A percentile compares a stretch with the other conserved stretches of the same genome.
Evolutionary conservation across 2,329 filamentous ascomycete species (phyloP).

Genomic region (Claviceps sp.): DNA sequence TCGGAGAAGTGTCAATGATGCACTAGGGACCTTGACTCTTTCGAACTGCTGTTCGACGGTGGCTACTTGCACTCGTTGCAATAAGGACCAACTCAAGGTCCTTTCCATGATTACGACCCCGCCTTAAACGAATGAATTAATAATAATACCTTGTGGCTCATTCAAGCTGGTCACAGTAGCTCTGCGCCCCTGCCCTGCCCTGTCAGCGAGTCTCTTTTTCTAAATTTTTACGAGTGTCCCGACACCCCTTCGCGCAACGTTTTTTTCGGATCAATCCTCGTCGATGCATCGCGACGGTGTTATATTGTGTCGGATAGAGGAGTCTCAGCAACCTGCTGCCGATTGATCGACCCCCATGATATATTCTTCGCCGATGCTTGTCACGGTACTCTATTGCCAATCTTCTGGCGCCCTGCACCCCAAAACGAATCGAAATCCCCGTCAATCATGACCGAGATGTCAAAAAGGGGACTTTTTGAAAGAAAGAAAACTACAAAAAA

Average conservation of each 20-base stretch:
- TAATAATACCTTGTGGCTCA: background rate
- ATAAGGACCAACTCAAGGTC: background rate
- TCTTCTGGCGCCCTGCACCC: background rate
- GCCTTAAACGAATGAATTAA: background rate
- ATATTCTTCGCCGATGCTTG: background rate
- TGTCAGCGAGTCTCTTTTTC: background rate
- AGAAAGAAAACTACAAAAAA: too few relatives aligned
- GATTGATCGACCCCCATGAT: background rate
- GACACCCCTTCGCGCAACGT: background rate
- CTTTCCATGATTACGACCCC: background rate
- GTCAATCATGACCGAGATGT: background rate
- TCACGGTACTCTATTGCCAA: background rate
- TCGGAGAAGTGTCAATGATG: conserved; percentile 32
- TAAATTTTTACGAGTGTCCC: background rate
- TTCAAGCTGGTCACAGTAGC: background rate
- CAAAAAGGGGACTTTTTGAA: background rate
- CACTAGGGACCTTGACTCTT: conserved; percentile 12
- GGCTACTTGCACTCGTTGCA: background rate
- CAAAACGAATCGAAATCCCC: too few relatives aligned
- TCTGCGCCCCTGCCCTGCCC: too few relatives aligned
- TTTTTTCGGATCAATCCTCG: background rate
- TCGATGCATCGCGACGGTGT: conserved; percentile 7
- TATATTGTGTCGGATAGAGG: conserved; percentile 1
- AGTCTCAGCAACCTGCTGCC: background rate
- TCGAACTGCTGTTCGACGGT: background rate